Conservation (phyloP, 495 filamentous ascomycete genomes). For the Xylaria cubensis region DNA sequence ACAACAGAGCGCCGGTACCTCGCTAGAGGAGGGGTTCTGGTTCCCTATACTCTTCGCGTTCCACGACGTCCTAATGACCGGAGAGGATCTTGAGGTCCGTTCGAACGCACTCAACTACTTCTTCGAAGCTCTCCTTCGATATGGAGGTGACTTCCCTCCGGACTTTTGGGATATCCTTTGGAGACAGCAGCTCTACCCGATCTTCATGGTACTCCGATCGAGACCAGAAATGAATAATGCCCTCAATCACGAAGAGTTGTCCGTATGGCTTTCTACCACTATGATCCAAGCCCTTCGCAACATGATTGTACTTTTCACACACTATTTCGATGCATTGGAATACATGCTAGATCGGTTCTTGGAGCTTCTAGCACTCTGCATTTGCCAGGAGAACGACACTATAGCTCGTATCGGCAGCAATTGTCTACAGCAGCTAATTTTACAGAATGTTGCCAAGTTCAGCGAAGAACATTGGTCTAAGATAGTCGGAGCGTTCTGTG, state of each 20-base stretch:
- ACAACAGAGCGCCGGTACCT: conserved; percentile 61
- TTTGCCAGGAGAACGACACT: conserved; percentile 98
- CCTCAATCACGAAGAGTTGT: conserved; percentile 90
- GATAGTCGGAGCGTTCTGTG: conserved; percentile 93
- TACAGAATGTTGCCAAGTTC: conserved; percentile 95
- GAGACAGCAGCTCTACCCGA: conserved; percentile 94
- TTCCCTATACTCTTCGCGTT: conserved; percentile 97
- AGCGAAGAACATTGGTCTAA: conserved; percentile 85
- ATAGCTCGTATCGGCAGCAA: conserved; percentile 98
- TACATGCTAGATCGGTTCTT: conserved; percentile 97
- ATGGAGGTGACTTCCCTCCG: conserved; percentile 88
- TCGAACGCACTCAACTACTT: conserved; percentile 94
- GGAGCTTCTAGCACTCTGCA: conserved; percentile 91
- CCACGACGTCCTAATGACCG: conserved; percentile 98
- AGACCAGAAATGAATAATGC: conserved; percentile 95
- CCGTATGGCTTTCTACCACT: conserved; percentile 98
- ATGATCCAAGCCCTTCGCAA: conserved; percentile 99
- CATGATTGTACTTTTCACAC: conserved; percentile 98
- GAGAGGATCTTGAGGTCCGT: conserved; percentile 96
- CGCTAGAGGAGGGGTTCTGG: conserved; percentile 96
- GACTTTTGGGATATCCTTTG: conserved; percentile 99
- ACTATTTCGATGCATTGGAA: conserved; percentile 94
- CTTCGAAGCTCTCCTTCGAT: conserved; percentile 87
- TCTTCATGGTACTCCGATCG: conserved; percentile 96
- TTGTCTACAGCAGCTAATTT: conserved; percentile 92